Conservation (phyloP, 2,329 filamentous ascomycete genomes). For the Atkinsonella hypoxylon region DNA sequence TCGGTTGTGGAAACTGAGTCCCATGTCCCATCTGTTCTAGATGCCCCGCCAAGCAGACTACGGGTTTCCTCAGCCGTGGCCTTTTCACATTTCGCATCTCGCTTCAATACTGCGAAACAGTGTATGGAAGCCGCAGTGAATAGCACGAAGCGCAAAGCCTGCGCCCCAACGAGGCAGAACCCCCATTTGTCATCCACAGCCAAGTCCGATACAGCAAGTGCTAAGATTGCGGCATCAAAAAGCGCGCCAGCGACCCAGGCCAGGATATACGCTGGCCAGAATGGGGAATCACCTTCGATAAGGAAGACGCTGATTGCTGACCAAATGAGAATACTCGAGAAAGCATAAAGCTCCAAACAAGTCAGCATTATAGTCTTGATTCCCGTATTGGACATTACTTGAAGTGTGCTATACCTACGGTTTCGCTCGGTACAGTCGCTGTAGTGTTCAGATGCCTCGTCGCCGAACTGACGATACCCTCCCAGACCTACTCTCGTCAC, state of each 20-base stretch:
- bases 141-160: neutral
- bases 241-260: conserved; percentile 5
- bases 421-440: conserved; percentile 1
- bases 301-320: conserved; percentile 6
- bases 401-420: neutral
- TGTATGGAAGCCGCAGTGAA: neutral
- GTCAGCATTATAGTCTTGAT: neutral
- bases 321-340: conserved; percentile 7
- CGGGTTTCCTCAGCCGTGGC: conserved; percentile 3
- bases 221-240: conserved; percentile 3
- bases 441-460: neutral
- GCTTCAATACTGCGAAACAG: neutral
- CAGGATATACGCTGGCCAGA: conserved; percentile 7
- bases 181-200: neutral
- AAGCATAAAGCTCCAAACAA: conserved; percentile 1
- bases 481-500: neutral
- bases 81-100: neutral
- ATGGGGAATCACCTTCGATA: conserved; percentile 4
- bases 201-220: neutral
- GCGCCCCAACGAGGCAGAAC: neutral
- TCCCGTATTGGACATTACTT: neutral
- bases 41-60: neutral
- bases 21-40: neutral
- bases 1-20: neutral
- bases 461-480: neutral